Evolutionary conservation across 495 filamentous ascomycete species (phyloP), one percentile per base, ranked within the genome.

Genomic region (Neurospora terricola): DNA sequence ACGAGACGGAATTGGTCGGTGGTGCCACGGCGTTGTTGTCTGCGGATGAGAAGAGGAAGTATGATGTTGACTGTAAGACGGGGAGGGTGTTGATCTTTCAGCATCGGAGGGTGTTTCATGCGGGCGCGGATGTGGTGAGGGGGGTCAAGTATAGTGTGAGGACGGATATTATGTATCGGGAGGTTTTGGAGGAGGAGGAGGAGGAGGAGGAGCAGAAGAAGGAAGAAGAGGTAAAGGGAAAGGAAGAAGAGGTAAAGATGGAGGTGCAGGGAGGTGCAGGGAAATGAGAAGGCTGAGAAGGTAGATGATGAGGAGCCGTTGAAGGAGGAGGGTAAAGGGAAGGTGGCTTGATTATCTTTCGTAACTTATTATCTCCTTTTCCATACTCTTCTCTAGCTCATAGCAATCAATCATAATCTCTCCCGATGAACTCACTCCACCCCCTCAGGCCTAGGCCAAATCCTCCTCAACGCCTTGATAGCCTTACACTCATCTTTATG

Each of bases 31-130:
- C 88, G 5, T 92, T 94, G 78, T 82, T 86, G 59, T 87, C 84
- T 1, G 73, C 38, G 4, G 80, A 89, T 72, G 78, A 80, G 39
- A 79, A 85, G 43, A 77, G 81, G n/a, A 81, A 81, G 48, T 71
- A 91, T 4, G 89, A 93, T 75, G 86, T 96, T 21, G 82, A 89
- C 71, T 91, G 92, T 6, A 93, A 90, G 80, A 83, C 85, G 18
- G 93, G 93, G 0, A 84, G 91, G 12, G 88, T 93, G 23, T 81
- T 96, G 48, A 84, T 96, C 23, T 97, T 97, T 74, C 92, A 96
- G 81, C 93, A 96, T 72, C 76, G 82, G 5, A 77, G 84, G 70
- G 80, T 96, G 39, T 74, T 90, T 75, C 93, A 96, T 80, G 87
- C 87, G 27, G 93, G 93, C 1, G 92, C 91, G 73, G 89, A 93